phyloP scores from a whole-genome alignment of 768 basidiomycete genomes.

The Boletus rubropictus region DNA sequence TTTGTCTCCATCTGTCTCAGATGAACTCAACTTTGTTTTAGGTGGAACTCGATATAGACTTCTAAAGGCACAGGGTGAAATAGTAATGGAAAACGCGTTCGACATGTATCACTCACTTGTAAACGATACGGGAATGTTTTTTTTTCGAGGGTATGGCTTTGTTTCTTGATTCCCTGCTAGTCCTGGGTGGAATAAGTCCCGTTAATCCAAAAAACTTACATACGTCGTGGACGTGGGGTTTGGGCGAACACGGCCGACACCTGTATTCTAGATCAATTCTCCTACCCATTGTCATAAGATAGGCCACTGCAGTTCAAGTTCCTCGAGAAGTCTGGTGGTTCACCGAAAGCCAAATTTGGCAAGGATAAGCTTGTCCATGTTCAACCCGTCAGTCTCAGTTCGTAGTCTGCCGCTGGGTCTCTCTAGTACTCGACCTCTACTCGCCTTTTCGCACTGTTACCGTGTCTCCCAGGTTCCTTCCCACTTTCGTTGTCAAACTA shows the following conservation, averaged over 20 bases:
- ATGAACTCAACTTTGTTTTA: constrained; percentile 10
- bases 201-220: too few relatives aligned
- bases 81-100: constrained; percentile 1
- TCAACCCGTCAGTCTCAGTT: constrained; percentile 1
- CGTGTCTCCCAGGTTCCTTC: not conserved
- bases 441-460: not conserved
- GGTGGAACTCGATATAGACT: constrained; percentile 30
- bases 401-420: constrained; percentile 4
- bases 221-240: too few relatives aligned
- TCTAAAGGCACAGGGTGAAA: constrained; percentile 13
- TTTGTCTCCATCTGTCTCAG: constrained; percentile 6
- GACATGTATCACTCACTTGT: constrained; percentile 11
- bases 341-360: constrained; percentile 5
- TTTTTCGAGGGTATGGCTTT: not conserved
- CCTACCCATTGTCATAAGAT: not conserved
- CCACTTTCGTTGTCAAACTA: not conserved
- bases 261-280: not conserved
- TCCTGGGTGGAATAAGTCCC: not conserved
- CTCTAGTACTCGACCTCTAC: constrained; percentile 4
- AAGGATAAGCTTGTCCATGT: constrained; percentile 8
- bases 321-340: not conserved
- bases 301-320: not conserved
- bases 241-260: not conserved
- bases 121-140: not conserved
- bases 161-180: not conserved